Evolutionary conservation across 805 yeast genomes (phyloP).

Genomic region (Wickerhamiella hasegawae): DNA sequence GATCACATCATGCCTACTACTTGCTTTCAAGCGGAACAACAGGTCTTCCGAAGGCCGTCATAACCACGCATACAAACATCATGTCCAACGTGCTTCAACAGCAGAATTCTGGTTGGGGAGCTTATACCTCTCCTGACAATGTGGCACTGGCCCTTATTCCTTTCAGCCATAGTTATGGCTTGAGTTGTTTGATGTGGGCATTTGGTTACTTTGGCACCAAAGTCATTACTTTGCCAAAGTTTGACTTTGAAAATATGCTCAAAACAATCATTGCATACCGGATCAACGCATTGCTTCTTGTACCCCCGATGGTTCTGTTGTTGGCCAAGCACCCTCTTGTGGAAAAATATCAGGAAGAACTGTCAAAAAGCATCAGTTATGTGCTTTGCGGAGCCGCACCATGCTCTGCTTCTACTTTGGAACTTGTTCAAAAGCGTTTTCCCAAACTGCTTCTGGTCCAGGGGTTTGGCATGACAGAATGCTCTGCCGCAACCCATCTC

Average conservation of each 20-base stretch:
- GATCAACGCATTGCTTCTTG: constrained; percentile 27
- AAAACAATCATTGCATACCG: constrained; percentile 16
- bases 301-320: constrained; percentile 28
- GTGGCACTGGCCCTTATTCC: constrained; percentile 19
- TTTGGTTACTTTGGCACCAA: constrained; percentile 12
- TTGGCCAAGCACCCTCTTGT: constrained; percentile 30
- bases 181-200: constrained; percentile 16
- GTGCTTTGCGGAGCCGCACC: constrained; percentile 32
- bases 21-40: constrained; percentile 22
- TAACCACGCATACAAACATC: constrained; percentile 41
- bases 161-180: constrained; percentile 23
- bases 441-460: constrained; percentile 11
- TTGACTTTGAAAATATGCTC: constrained; percentile 21
- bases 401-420: constrained; percentile 17
- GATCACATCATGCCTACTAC: constrained; percentile 18
- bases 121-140: constrained; percentile 8
- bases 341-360: constrained; percentile 23
- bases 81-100: constrained; percentile 24
- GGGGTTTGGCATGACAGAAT: constrained; percentile 41
- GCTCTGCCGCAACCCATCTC: constrained; percentile 21
- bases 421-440: constrained; percentile 5
- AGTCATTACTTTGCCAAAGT: constrained; percentile 18
- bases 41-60: constrained; percentile 69
- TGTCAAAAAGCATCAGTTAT: constrained; percentile 14
- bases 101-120: neutral